Conservation (phyloP, 2,329 filamentous ascomycete genomes). For the Reticulascus tulasneorum region DNA sequence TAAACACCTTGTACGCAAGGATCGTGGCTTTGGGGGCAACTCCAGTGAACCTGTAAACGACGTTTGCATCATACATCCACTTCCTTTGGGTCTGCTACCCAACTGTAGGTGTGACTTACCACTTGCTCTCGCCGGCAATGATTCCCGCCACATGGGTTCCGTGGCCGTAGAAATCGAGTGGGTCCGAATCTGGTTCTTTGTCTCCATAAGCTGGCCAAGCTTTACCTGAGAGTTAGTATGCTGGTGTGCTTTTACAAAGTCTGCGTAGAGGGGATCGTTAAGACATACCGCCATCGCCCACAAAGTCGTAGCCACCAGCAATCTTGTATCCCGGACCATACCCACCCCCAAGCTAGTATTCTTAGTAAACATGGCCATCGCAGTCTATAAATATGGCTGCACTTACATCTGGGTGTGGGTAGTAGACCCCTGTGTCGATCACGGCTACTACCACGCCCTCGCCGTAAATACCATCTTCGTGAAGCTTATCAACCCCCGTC, state of each 20-base stretch:
- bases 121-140: conserved; percentile 13
- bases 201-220: background rate
- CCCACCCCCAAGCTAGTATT: background rate
- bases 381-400: background rate
- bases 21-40: background rate
- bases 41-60: background rate
- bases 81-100: background rate
- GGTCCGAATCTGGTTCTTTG: conserved; percentile 28
- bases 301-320: conserved; percentile 2
- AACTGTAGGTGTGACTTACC: background rate
- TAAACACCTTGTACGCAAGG: conserved; percentile 12
- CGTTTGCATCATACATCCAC: background rate
- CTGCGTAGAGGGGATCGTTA: background rate
- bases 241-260: too few relatives aligned
- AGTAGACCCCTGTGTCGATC: conserved; percentile 35
- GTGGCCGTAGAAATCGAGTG: conserved; percentile 28
- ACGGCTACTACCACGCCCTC: conserved; percentile 32
- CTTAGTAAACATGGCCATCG: background rate
- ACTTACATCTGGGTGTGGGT: conserved; percentile 30
- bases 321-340: conserved; percentile 1
- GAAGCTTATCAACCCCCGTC: conserved; percentile 34
- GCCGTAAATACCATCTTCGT: conserved; percentile 29
- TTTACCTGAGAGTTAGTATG: background rate
- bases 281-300: conserved; percentile 1
- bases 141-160: conserved; percentile 30